These are phyloP conservation scores for Haplosporangium sp. DNA, from an alignment of 371 early-diverging fungal species.

Conservation along the genomic window DNA sequence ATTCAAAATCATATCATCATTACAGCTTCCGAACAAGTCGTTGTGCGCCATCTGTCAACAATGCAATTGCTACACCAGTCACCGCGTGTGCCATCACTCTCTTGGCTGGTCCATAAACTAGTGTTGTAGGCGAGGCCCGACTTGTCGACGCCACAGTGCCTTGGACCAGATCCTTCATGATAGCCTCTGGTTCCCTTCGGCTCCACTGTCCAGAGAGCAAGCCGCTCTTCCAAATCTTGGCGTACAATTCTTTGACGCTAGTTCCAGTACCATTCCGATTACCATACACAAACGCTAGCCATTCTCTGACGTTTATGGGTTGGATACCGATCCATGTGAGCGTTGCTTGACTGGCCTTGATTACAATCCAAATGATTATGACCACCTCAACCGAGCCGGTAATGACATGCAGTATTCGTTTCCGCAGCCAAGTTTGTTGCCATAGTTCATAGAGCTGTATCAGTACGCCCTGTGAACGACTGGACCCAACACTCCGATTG, in stretches of 20 bases:
- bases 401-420: slow-evolving; percentile 46
- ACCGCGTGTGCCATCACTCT: slow-evolving; percentile 31
- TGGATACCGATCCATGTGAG: slow-evolving; percentile 35
- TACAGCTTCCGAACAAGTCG: slow-evolving; percentile 37
- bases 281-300: slow-evolving; percentile 37
- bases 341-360: slow-evolving; percentile 26
- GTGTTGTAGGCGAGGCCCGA: slow-evolving; percentile 24
- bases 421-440: slow-evolving; percentile 50
- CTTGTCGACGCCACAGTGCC: slow-evolving; percentile 20
- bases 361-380: slow-evolving; percentile 39
- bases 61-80: slow-evolving; percentile 35
- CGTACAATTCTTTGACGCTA: slow-evolving; percentile 35
- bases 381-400: slow-evolving; percentile 50
- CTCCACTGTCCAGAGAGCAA: slow-evolving; percentile 25
- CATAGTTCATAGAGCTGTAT: slow-evolving; percentile 47
- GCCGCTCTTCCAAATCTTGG: slow-evolving; percentile 37
- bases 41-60: slow-evolving; percentile 34
- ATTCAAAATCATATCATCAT: no score
- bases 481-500: slow-evolving; percentile 40
- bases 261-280: slow-evolving; percentile 20
- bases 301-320: slow-evolving; percentile 19
- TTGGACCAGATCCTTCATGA: slow-evolving; percentile 30
- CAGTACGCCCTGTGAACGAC: slow-evolving; percentile 21
- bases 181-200: slow-evolving; percentile 23
- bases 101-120: slow-evolving; percentile 51